Base-by-base conservation (phyloP, 768 basidiomycete species). In the Jaapia argillacea region DNA sequence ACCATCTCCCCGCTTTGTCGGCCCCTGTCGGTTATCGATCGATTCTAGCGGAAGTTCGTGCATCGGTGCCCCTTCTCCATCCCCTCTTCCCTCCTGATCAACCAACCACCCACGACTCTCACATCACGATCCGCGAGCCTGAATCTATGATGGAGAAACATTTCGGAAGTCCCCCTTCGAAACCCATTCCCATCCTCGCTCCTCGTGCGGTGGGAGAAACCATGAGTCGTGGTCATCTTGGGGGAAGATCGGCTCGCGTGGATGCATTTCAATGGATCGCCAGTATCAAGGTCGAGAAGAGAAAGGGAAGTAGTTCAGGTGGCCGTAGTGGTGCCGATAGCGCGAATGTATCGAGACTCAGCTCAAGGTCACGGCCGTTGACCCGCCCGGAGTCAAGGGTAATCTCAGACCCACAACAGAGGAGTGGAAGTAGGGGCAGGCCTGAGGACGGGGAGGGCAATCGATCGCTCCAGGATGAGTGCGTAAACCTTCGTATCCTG, bases 381-480 rank as follows among this genome's bases (percentile, higher is more conserved):
- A 25, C 10, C 21, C 41, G 23, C 23, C 43, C n/a, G 25, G 16
- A 4, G 24, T 33, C 28, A 12, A 37, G 6, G 26, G 28, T 27
- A 25, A 21, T 12, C 38, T 46, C 4, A 12, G 39, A 27, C 50
- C 12, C 48, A 43, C 38, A 42, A 48, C 62, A 67, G 52, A 62
- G 71, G 53, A 77, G 78, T 57, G 68, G 68, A 16, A 75, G 75
- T 56, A 54, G 65, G 46, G 57, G 60, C 48, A 50, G 68, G 45
- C 46, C 54, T 50, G 43, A 62, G 24, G 63, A 65, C 18, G 55
- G 44, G 2, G 66, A 68, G 21, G 58, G 52, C n/a, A 50, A 56
- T 4, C 77, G 77, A 48, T 70, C 71, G 23, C 60, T 88, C 43
- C 80, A 85, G 46, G 84, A 87, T 45, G 86, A 89, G 86, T 85